These are phyloP conservation scores for Ammopiptanthus mongolicus DNA, from an alignment of 306 rosid species.

Conservation along the genomic window DNA sequence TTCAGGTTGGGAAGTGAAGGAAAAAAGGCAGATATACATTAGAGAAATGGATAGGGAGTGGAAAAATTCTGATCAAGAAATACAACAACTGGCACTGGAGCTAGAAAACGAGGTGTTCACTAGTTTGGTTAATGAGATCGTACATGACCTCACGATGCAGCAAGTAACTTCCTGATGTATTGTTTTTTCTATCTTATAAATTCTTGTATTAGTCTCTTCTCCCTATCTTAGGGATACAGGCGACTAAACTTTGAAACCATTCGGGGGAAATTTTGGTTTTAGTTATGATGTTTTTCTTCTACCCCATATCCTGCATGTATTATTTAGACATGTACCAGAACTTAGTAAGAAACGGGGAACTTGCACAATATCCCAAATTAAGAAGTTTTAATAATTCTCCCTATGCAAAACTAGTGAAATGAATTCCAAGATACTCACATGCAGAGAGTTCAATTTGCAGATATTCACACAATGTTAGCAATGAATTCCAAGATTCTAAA, in stretches of 20 bases:
- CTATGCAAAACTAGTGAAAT: too few species aligned
- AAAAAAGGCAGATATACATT: constrained; percentile 26
- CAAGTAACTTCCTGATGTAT: not conserved
- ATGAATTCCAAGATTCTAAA: too few species aligned
- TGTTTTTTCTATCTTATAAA: not conserved
- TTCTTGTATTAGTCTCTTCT: not conserved
- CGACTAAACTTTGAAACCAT: constrained; percentile 14
- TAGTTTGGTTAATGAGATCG: constrained; percentile 42
- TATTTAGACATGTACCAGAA: not conserved
- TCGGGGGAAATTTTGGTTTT: not conserved
- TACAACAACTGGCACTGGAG: constrained; percentile 26
- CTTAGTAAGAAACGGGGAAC: too few species aligned
- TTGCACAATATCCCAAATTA: not conserved
- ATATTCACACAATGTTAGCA: too few species aligned
- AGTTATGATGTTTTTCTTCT: not conserved
- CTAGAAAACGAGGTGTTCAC: constrained; percentile 45
- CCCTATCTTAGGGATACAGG: constrained; percentile 6
- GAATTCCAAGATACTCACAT: too few species aligned
- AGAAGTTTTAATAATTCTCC: not conserved
- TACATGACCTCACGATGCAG: constrained; percentile 35
- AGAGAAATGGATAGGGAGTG: constrained; percentile 60
- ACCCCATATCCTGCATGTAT: too few species aligned
- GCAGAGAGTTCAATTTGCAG: too few species aligned
- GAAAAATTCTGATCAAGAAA: constrained; percentile 33
- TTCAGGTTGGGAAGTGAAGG: constrained; percentile 55